These are phyloP conservation scores for Tirmania nivea DNA, from an alignment of 495 filamentous ascomycete genomes.

Conservation along the genomic window DNA sequence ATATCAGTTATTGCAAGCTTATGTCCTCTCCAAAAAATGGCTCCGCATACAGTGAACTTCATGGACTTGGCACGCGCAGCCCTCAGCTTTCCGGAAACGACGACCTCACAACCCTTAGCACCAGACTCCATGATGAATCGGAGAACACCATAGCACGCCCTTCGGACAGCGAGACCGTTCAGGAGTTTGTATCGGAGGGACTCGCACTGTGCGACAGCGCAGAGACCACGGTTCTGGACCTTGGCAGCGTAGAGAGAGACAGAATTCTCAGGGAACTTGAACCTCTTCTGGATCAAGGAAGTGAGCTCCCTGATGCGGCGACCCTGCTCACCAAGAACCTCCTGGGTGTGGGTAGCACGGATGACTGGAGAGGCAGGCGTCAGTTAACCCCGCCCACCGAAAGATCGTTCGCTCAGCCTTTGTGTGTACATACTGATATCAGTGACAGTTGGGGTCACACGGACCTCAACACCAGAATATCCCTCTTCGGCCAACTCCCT, in stretches of 20 bases:
- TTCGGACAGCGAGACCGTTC: constrained; percentile 90
- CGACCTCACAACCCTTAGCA: constrained; percentile 98
- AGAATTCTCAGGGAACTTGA: constrained; percentile 99
- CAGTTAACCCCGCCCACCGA: background rate
- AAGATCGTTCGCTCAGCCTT: too few relatives aligned
- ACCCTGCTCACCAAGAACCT: constrained; percentile 98
- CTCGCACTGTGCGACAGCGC: constrained; percentile 98
- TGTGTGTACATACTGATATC: constrained; percentile 56
- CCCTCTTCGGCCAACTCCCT: constrained; percentile 98
- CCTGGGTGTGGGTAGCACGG: constrained; percentile 98
- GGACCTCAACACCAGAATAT: constrained; percentile 98
- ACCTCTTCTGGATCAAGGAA: constrained; percentile 98
- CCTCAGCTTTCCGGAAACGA: constrained; percentile 94
- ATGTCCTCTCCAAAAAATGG: background rate
- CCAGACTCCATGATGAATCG: constrained; percentile 99
- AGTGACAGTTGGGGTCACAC: constrained; percentile 97
- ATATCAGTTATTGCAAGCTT: background rate
- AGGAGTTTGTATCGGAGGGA: constrained; percentile 98
- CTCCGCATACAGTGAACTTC: constrained; percentile 80
- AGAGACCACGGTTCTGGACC: constrained; percentile 99
- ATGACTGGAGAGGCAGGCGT: constrained; percentile 36
- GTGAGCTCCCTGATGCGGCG: constrained; percentile 99
- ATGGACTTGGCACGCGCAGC: constrained; percentile 98
- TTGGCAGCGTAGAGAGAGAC: constrained; percentile 99
- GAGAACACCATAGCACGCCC: constrained; percentile 98